A percentile compares a stretch with the other conserved stretches of the same genome.
phyloP scores from a whole-genome alignment of 2,329 filamentous ascomycete genomes.

The Fonsecaea multimorphosa region DNA sequence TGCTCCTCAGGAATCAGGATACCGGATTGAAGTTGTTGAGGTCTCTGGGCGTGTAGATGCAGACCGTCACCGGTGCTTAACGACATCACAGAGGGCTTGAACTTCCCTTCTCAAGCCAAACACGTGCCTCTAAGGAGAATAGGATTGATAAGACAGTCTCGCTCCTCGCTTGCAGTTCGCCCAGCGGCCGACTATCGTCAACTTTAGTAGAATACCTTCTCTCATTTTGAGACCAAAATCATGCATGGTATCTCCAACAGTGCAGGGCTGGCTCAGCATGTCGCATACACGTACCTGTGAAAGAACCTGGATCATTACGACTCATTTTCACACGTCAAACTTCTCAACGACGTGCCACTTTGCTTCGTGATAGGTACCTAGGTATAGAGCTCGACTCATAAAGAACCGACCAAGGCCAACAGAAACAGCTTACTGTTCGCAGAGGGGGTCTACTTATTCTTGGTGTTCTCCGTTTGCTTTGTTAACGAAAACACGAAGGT shows the following conservation, averaged over 20 bases:
- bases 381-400: neutral
- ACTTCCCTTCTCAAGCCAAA: neutral
- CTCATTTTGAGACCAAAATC: neutral
- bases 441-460: too few relatives aligned
- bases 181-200: neutral
- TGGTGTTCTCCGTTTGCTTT: too few relatives aligned
- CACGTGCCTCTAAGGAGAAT: neutral
- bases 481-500: too few relatives aligned
- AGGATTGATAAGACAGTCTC: conserved; percentile 4
- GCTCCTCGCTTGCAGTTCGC: neutral
- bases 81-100: neutral
- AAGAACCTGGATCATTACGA: conserved; percentile 36
- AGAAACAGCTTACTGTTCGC: neutral
- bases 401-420: neutral
- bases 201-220: neutral
- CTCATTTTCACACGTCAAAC: conserved; percentile 36
- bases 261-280: conserved; percentile 38
- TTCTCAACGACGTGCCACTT: conserved; percentile 38
- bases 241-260: conserved; percentile 31
- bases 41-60: neutral
- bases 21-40: neutral
- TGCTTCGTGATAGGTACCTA: conserved; percentile 8
- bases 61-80: neutral
- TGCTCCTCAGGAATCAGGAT: neutral
- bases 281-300: conserved; percentile 36